Conservation (phyloP, 179 eudicot genomes). For the Carnegiea gigantea region DNA sequence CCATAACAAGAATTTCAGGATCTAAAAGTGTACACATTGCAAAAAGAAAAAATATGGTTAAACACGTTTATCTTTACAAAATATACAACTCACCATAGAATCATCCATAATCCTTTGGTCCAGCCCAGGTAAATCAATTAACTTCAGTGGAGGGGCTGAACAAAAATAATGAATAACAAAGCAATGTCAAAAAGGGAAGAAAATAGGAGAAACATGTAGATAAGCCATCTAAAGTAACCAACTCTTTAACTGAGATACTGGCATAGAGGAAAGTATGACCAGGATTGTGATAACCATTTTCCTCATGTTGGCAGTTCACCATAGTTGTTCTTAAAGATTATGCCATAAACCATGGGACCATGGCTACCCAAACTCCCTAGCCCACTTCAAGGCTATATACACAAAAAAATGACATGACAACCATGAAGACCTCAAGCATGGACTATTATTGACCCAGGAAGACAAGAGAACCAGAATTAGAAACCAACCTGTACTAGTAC, state of each 20-base stretch:
- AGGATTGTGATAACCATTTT: background rate
- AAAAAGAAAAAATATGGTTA: background rate
- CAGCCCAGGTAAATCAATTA: constrained; percentile 93
- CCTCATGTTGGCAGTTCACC: background rate
- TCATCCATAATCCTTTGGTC: constrained; percentile 92
- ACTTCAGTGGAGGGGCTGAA: constrained; percentile 90
- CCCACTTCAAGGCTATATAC: constrained; percentile 4
- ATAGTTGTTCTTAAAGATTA: background rate
- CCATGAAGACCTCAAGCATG: background rate
- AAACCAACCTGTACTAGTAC: constrained; percentile 85
- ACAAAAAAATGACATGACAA: background rate
- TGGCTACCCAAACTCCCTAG: background rate
- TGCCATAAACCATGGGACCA: too few relatives aligned
- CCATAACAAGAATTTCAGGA: background rate
- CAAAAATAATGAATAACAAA: constrained; percentile 8
- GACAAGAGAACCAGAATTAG: constrained; percentile 1
- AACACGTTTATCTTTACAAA: constrained; percentile 2
- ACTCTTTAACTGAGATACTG: background rate
- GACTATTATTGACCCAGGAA: background rate
- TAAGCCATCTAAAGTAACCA: background rate
- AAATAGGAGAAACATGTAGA: constrained; percentile 3
- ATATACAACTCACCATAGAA: constrained; percentile 61
- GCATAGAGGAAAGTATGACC: background rate
- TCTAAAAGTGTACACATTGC: background rate
- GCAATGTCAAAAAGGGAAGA: constrained; percentile 11